These are phyloP conservation scores for Wickerhamiella alocasiicola DNA, from an alignment of 805 yeast genomes.

Conservation along the genomic window DNA sequence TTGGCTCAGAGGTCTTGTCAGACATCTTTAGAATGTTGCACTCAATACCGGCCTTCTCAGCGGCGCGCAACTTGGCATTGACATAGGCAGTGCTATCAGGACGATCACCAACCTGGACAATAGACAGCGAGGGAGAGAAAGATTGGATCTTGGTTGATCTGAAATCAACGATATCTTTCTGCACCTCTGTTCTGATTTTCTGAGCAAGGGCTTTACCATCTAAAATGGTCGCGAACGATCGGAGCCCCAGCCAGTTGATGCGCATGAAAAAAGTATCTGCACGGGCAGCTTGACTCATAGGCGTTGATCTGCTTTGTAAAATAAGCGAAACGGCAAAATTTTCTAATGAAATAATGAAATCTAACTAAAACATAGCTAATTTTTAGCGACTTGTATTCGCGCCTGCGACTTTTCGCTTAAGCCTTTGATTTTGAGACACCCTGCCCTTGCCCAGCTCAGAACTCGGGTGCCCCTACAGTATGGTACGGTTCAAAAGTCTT, in stretches of 20 bases:
- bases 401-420: too few species aligned
- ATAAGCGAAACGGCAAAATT: too few species aligned
- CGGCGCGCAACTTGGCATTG: slow-evolving; percentile 80
- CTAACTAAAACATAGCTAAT: too few species aligned
- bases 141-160: slow-evolving; percentile 31
- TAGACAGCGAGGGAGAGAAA: slow-evolving; percentile 69
- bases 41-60: slow-evolving; percentile 63
- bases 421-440: too few species aligned
- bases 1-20: slow-evolving; percentile 48
- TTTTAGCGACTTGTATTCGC: too few species aligned
- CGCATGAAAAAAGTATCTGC: slow-evolving; percentile 1
- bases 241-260: slow-evolving; percentile 3
- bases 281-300: neutral
- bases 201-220: slow-evolving; percentile 52
- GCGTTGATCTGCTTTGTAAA: too few species aligned
- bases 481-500: too few species aligned
- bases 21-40: slow-evolving; percentile 55
- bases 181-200: slow-evolving; percentile 39
- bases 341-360: too few species aligned
- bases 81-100: slow-evolving; percentile 92
- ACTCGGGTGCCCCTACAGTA: too few species aligned
- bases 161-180: slow-evolving; percentile 36
- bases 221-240: slow-evolving; percentile 24
- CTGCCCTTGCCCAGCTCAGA: too few species aligned
- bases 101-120: slow-evolving; percentile 80